These are phyloP conservation scores for Jacaranda copaia DNA, from an alignment of 257 asterid genomes.

Conservation along the genomic window DNA sequence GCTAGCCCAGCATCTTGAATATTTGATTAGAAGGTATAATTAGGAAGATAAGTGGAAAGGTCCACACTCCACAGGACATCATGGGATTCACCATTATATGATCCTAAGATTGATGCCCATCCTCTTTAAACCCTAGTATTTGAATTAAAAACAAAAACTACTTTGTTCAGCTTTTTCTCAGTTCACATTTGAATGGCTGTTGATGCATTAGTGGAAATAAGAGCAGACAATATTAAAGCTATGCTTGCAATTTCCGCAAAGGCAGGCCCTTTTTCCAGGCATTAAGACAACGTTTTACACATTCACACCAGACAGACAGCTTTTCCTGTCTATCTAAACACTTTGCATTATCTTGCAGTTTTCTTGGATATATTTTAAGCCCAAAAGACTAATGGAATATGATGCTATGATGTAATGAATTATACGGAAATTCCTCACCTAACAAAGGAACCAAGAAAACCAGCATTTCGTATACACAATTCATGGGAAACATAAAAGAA, in stretches of 20 bases:
- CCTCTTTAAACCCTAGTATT: neutral
- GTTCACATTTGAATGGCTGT: neutral
- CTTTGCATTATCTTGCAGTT: neutral
- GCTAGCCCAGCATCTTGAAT: neutral
- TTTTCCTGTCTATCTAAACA: neutral
- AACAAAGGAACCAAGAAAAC: neutral
- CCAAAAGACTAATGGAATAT: neutral
- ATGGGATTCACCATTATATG: neutral
- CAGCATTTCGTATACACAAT: slow-evolving; percentile 31
- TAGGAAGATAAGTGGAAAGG: neutral
- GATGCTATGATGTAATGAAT: neutral
- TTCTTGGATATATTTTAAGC: neutral
- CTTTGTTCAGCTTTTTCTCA: neutral
- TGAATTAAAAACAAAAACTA: too few species aligned
- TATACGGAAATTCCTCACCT: neutral
- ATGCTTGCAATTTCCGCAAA: slow-evolving; percentile 57
- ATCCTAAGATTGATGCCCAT: neutral
- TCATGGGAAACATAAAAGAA: slow-evolving; percentile 3
- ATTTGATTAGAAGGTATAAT: neutral
- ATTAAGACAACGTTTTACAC: slow-evolving; percentile 20
- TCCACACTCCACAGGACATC: neutral
- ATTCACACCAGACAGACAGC: neutral
- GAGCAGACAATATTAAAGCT: slow-evolving; percentile 38
- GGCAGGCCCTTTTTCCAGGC: slow-evolving; percentile 32
- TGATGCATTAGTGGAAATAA: neutral